phyloP scores from a whole-genome alignment of 2,329 filamentous ascomycete species.

The Cordyceps fumosorosea region DNA sequence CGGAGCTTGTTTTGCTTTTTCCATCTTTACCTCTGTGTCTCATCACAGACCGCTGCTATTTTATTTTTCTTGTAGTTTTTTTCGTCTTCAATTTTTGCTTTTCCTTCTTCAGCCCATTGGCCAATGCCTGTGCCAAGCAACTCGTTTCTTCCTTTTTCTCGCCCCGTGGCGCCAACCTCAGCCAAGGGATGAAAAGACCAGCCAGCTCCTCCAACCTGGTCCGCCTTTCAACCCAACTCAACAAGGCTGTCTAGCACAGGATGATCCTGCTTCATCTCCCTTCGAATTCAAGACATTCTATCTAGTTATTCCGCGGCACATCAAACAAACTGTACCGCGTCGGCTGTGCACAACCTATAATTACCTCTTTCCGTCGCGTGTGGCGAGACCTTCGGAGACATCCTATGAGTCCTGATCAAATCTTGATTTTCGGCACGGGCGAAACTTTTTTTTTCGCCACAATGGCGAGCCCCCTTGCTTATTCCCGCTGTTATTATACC shows the following conservation, averaged over 20 bases:
- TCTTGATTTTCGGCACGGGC: background rate
- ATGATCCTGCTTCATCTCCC: background rate
- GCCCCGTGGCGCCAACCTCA: too few species aligned
- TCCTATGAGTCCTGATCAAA: background rate
- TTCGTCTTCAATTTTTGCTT: background rate
- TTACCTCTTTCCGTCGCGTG: background rate
- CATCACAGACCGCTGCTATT: background rate
- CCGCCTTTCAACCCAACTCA: too few species aligned
- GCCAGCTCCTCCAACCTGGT: too few species aligned
- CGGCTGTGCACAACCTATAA: background rate
- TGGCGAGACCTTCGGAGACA: background rate
- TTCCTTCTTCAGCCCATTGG: background rate
- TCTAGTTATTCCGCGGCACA: background rate
- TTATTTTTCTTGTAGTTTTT: background rate
- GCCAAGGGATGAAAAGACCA: too few species aligned
- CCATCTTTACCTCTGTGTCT: background rate
- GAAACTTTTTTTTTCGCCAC: background rate
- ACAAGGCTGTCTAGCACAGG: background rate
- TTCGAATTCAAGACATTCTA: background rate
- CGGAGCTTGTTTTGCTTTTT: background rate
- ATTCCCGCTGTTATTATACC: too few species aligned
- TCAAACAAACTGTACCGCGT: background rate
- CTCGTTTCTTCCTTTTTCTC: background rate
- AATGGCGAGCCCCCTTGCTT: background rate
- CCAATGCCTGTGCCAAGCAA: background rate